phyloP scores from a whole-genome alignment of 116 monocot species.

The Trichopus zeylanicus region DNA sequence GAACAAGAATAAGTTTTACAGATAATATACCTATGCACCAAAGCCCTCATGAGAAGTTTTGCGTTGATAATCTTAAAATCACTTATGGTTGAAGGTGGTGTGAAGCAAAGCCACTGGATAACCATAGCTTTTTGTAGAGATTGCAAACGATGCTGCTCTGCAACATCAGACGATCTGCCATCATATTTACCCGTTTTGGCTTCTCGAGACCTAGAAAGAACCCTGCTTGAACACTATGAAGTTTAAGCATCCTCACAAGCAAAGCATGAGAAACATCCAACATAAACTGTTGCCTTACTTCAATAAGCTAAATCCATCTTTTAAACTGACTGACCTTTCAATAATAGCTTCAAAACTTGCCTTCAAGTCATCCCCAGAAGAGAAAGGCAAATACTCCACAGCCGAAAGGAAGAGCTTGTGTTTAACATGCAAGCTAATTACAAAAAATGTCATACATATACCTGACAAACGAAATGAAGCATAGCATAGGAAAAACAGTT shows the following conservation, averaged over 20 bases:
- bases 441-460: background rate
- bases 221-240: slow-evolving; percentile 31
- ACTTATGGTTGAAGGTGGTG: slow-evolving; percentile 73
- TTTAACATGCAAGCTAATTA: slow-evolving; percentile 62
- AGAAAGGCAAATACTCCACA: slow-evolving; percentile 84
- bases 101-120: slow-evolving; percentile 99
- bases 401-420: slow-evolving; percentile 89
- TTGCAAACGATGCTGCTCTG: slow-evolving; percentile 74
- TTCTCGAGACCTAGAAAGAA: slow-evolving; percentile 85
- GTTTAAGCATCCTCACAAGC: background rate
- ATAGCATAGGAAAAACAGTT: background rate
- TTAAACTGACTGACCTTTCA: slow-evolving; percentile 52
- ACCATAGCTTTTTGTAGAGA: slow-evolving; percentile 89
- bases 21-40: slow-evolving; percentile 66
- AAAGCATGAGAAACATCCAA: background rate
- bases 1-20: background rate
- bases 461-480: background rate
- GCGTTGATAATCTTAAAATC: slow-evolving; percentile 60
- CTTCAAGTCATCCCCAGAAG: slow-evolving; percentile 44
- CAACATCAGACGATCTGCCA: slow-evolving; percentile 51
- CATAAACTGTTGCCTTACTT: background rate
- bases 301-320: background rate
- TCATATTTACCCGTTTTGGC: slow-evolving; percentile 38
- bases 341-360: slow-evolving; percentile 90
- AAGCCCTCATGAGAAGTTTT: slow-evolving; percentile 80